Evolutionary conservation across 176 grass and related monocot genomes (phyloP).

Genomic region (Ananas comosus): DNA sequence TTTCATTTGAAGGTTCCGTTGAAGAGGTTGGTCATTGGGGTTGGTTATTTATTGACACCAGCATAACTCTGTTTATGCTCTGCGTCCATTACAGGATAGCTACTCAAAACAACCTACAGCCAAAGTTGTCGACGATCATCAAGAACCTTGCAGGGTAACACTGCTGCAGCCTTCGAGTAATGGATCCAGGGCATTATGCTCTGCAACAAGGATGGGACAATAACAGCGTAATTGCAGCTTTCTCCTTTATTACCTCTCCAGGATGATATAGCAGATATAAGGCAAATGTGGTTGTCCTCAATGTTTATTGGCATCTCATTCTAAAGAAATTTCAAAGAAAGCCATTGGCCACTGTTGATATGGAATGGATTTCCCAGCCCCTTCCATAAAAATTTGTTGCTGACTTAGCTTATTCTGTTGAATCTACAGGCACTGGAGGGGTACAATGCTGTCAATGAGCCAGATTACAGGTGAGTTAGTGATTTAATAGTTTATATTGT

Average conservation of each 20-base stretch:
- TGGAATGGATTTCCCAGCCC: constrained; percentile 81
- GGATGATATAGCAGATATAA: constrained; percentile 81
- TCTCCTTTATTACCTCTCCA: constrained; percentile 81
- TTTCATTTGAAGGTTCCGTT: constrained; percentile 24
- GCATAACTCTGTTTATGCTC: constrained; percentile 39
- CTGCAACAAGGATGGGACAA: constrained; percentile 77
- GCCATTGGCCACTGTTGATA: constrained; percentile 64
- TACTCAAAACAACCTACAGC: constrained; percentile 22
- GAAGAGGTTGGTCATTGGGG: constrained; percentile 20
- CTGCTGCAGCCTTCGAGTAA: constrained; percentile 40
- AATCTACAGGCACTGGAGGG: constrained; percentile 99
- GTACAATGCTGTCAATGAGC: constrained; percentile 55
- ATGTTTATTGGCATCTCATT: constrained; percentile 51
- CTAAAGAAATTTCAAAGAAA: constrained; percentile 51
- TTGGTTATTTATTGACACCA: constrained; percentile 20
- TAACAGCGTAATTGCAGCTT: constrained; percentile 99
- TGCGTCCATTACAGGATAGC: constrained; percentile 78
- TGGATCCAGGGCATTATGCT: constrained; percentile 81
- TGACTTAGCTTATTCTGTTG: constrained; percentile 99
- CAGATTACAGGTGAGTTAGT: constrained; percentile 60
- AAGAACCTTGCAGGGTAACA: constrained; percentile 39
- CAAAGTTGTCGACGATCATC: constrained; percentile 39
- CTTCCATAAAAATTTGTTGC: constrained; percentile 70
- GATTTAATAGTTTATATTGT: neutral
- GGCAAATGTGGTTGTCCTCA: constrained; percentile 54